Evolutionary conservation across 305 asterid genomes (phyloP), one percentile per base, ranked within the genome.

Genomic region (Ilex paraguariensis): DNA sequence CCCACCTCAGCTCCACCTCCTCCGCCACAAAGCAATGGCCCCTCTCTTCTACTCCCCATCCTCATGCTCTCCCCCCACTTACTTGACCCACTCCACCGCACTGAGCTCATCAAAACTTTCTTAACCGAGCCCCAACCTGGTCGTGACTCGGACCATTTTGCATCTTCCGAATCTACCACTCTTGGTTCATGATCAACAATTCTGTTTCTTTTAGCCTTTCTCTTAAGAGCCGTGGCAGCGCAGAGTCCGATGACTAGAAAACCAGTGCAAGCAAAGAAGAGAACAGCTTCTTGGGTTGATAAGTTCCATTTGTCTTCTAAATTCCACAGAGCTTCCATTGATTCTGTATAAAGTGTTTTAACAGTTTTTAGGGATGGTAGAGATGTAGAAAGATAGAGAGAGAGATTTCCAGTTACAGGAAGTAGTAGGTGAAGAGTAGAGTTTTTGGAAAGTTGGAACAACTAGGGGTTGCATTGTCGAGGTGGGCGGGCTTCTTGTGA

Each of bases 301-400:
- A 82, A 68, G 31, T 82, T 78, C 79, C 74, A 78, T 61, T 69
- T 74, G 60, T 80, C 91, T 62, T 84, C 88, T 42, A 81, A 73
- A 16, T 60, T 73, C 90, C 87, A 84, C 36, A 84, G n/a, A 28
- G 73, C 64, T 42, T 81, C 90, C 90, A 84, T 84, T 8, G 49
- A 45, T 21, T 21, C 28, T 21, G 28, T 21, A 1, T 1, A 21
- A 21, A 21, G 28, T 21, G 28, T 21, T 21, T 21, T 21, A 1
- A 21, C 28, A 21, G 28, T 21, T 21, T 21, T 21, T 21, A 21
- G 28, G 28, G 28, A 21, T 21, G 28, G 28, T 21, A 21, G 28
- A 21, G 28, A 21, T 21, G 28, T 21, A 21, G 28, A 21, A 1
- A 1, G 28, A 21, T 1, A 21, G 28, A 21, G 1, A 17, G 21